Conservation (phyloP, 2,329 filamentous ascomycete species). For the Paracamarosporium sp. region DNA sequence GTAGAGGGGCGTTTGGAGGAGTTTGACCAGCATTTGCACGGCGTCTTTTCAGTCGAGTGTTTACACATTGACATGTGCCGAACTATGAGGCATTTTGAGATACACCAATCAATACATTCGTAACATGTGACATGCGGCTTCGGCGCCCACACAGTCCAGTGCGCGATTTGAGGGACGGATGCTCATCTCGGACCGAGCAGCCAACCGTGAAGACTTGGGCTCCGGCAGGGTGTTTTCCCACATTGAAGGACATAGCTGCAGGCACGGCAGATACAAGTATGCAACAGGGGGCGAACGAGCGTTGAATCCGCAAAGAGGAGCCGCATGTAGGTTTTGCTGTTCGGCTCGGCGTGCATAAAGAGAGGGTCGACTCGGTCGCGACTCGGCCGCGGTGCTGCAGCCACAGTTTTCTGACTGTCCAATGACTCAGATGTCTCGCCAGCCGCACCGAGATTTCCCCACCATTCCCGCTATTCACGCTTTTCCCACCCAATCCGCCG, state of each 20-base stretch:
- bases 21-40: slow-evolving; percentile 10
- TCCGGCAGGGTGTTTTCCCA: background rate
- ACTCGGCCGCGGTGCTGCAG: background rate
- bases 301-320: background rate
- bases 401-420: background rate
- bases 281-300: background rate
- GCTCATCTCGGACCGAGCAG: background rate
- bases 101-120: background rate
- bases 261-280: background rate
- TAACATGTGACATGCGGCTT: background rate
- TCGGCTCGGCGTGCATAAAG: background rate
- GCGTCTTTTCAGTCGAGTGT: slow-evolving; percentile 4
- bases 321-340: background rate
- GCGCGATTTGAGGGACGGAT: background rate
- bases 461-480: slow-evolving; percentile 2
- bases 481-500: background rate
- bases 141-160: background rate
- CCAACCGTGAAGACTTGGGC: background rate
- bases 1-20: slow-evolving; percentile 6
- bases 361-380: background rate
- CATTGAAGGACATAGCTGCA: background rate
- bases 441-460: slow-evolving; percentile 5
- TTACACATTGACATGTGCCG: background rate
- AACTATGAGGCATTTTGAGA: background rate
- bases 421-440: slow-evolving; percentile 1